These are phyloP conservation scores for Mucor irregularis DNA, from an alignment of 371 early-diverging fungal species.

Conservation along the genomic window DNA sequence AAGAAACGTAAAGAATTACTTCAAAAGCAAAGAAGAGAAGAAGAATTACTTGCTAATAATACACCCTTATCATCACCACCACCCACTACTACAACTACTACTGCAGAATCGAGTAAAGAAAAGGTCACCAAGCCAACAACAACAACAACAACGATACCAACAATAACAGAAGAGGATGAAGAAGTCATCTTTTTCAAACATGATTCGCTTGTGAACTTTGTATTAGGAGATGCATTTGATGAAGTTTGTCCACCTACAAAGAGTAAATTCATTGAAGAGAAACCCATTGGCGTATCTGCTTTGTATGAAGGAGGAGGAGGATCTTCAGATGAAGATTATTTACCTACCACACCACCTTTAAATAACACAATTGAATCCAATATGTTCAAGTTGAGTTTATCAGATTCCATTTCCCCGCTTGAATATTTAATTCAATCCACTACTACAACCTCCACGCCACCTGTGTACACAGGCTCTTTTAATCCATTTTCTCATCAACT, in stretches of 20 bases:
- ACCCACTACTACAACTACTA: not conserved
- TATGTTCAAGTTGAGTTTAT: not conserved
- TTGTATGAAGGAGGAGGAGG: constrained; percentile 26
- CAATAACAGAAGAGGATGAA: constrained; percentile 2
- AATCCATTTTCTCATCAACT: constrained; percentile 48
- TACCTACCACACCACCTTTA: constrained; percentile 5
- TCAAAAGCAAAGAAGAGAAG: constrained; percentile 28
- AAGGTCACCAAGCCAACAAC: not conserved
- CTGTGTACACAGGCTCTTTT: constrained; percentile 45
- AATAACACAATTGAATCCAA: not conserved
- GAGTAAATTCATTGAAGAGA: constrained; percentile 16
- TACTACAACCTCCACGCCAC: constrained; percentile 34
- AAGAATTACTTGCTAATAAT: constrained; percentile 7
- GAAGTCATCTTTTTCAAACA: not conserved
- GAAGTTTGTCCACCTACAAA: not conserved
- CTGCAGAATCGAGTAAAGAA: no score
- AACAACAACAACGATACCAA: not conserved
- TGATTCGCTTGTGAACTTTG: constrained; percentile 38
- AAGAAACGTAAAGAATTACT: constrained; percentile 45
- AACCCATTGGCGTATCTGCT: constrained; percentile 37
- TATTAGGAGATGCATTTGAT: constrained; percentile 40
- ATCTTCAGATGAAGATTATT: not conserved
- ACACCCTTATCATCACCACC: not conserved
- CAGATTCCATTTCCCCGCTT: constrained; percentile 23
- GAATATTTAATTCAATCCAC: constrained; percentile 38